These are phyloP conservation scores for Sesbania bispinosa DNA, from an alignment of 306 rosid genomes.

Conservation along the genomic window DNA sequence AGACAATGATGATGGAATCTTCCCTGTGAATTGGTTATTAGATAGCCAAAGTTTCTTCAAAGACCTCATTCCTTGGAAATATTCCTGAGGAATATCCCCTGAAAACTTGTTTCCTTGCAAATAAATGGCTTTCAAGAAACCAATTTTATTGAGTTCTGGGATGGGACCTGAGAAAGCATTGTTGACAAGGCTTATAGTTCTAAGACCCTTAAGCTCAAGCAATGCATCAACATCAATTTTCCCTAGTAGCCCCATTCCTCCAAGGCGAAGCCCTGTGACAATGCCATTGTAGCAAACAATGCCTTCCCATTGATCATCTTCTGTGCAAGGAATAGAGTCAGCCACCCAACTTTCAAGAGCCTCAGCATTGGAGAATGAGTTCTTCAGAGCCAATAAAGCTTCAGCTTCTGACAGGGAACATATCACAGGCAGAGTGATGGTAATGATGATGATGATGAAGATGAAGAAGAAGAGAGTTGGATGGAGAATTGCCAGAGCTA, in stretches of 20 bases:
- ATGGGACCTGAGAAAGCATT: conserved; percentile 65
- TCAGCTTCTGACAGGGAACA: conserved; percentile 49
- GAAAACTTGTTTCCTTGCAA: conserved; percentile 64
- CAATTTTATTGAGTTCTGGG: conserved; percentile 53
- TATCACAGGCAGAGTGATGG: background rate
- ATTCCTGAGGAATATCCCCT: conserved; percentile 54
- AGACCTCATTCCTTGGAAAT: conserved; percentile 50
- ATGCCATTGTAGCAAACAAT: conserved; percentile 40
- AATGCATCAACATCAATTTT: conserved; percentile 43
- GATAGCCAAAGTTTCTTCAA: conserved; percentile 66
- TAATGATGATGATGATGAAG: no score
- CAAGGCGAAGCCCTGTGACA: conserved; percentile 57
- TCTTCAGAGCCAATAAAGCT: conserved; percentile 54
- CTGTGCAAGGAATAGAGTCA: conserved; percentile 39
- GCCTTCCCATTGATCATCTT: conserved; percentile 47
- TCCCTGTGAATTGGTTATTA: conserved; percentile 55
- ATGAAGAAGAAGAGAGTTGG: conserved; percentile 18
- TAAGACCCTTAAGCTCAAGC: conserved; percentile 38
- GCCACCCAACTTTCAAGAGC: conserved; percentile 46
- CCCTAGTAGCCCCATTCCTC: conserved; percentile 45
- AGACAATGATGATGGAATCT: conserved; percentile 49
- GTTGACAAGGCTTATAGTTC: conserved; percentile 49
- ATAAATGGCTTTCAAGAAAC: conserved; percentile 50
- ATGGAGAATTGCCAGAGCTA: no score
- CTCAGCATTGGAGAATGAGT: conserved; percentile 36